Base-by-base conservation (phyloP, 345 rosid species). In the Raphanus raphanistrum region DNA sequence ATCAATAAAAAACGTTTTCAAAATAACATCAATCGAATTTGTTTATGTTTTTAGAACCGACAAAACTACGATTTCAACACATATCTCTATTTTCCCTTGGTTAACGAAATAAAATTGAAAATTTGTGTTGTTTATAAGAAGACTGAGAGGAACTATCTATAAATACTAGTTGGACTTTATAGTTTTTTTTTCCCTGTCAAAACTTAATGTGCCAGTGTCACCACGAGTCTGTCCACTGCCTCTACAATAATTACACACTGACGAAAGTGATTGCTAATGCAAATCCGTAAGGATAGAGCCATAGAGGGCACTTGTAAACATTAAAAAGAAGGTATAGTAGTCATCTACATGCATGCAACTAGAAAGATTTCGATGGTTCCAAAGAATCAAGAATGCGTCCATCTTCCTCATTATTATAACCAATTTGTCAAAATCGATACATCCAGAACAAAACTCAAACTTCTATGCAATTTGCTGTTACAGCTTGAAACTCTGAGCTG, bases 351-450 rank as follows among this genome's bases (percentile, higher is more conserved):
- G 80, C 75, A 63, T 71, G 66, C 66, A 64, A 64, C 67, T 71
- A 71, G 67, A 77, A 71, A 64, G 31, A 77, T 71, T 45, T 71
- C 16, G 67, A 64, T 64, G 28, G 9, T 71, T 71, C 71, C 66
- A 54, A 54, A 71, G 76, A 63, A 64, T 65, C 81, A 55, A 71
- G 17, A 64, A 38, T 21, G 80, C 61, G 66, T 55, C 80, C 80
- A 70, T 63, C 71, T 54, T 77, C 66, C 57, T 63, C 71, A 62
- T 62, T 26, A 45, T 45, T 45, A 48, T 48, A 8, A 16, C 25
- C 6, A n/a, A 16, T 67, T 28, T 67, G 55, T 69, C 36, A 32
- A 15, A 33, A 4, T 38, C 66, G 33, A 16, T 27, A 11, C 4
- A 29, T 66, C 72, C n/a, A 41, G 26, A 64, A 63, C 2, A 57